phyloP scores from a whole-genome alignment of 2,329 filamentous ascomycete species.

The Trichophyton equinum region DNA sequence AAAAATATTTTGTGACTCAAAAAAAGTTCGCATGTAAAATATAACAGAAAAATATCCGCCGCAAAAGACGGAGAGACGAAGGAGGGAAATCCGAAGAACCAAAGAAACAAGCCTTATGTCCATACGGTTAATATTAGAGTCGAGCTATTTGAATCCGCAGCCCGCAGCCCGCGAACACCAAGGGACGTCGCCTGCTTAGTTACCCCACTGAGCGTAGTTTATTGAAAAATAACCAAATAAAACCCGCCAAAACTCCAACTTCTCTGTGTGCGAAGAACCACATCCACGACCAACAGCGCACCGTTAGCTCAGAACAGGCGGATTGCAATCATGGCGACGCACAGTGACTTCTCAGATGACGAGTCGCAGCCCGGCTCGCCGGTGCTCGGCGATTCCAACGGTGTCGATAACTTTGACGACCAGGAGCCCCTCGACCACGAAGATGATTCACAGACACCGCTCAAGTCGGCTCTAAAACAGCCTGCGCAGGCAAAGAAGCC shows the following conservation, averaged over 20 bases:
- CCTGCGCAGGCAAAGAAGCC: constrained; percentile 48
- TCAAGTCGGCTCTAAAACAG: constrained; percentile 84
- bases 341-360: constrained; percentile 44
- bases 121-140: background rate
- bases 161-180: background rate
- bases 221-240: background rate
- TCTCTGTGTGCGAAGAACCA: background rate
- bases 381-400: constrained; percentile 33
- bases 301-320: background rate
- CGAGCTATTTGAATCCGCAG: background rate
- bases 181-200: background rate
- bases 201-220: background rate
- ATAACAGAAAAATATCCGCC: background rate
- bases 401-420: constrained; percentile 55
- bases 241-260: background rate
- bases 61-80: background rate
- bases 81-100: background rate
- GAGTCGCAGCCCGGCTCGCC: constrained; percentile 46
- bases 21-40: background rate
- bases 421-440: constrained; percentile 55
- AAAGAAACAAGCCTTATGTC: background rate
- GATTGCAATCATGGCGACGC: constrained; percentile 39
- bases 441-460: constrained; percentile 43
- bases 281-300: background rate
- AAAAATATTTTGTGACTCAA: background rate